Evolutionary conservation across 768 basidiomycete species (phyloP), one percentile per base, ranked within the genome.

Genomic region (Tubosaeta sp.): DNA sequence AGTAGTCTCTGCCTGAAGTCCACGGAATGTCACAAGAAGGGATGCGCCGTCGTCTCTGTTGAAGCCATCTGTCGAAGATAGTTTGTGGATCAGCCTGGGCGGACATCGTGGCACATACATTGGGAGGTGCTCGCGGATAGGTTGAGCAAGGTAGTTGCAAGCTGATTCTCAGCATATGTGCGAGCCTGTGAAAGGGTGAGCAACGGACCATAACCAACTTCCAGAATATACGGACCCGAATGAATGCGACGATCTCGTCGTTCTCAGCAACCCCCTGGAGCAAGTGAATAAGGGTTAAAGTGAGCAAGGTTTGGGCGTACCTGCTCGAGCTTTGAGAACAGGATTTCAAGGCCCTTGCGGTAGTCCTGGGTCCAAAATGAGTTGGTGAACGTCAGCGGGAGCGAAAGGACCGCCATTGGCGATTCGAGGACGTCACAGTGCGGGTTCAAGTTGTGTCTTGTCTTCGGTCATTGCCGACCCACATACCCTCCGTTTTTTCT

Each of bases 361-460:
- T 91, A 94, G 73, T 94, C 91, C 67, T 91, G 86, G 14, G 92
- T 82, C 94, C 94, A 97, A 75, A 97, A 97, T 29, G 92, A 94
- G 69, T 95, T 95, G 51, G 78, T 83, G 67, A 97, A 97, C 14
- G 81, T 80, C 53, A 91, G 76, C n/a, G 93, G 93, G 63, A 95
- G 82, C 41, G 91, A 89, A 56, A 95, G 73, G 58, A 91, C 87
- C 56, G 91, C 87, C 93, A 95, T 94, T 64, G 49, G 44, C 31
- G 43, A 44, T 44, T 29, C 31, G 8, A 38, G 9, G n/a, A 14
- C 17, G 44, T 46, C 66, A 53, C 8, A 3, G 50, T 50, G 57
- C 43, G 58, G 47, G 66, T 54, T 50, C 38, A 50, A 57, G 48
- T 17, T 16, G 45, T n/a, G 47, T 48, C 38, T 13, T 16, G 45